A percentile compares a stretch with the other conserved stretches of the same genome.
Conservation (phyloP, 163 green algal species). For the Scenedesmus sp. region DNA sequence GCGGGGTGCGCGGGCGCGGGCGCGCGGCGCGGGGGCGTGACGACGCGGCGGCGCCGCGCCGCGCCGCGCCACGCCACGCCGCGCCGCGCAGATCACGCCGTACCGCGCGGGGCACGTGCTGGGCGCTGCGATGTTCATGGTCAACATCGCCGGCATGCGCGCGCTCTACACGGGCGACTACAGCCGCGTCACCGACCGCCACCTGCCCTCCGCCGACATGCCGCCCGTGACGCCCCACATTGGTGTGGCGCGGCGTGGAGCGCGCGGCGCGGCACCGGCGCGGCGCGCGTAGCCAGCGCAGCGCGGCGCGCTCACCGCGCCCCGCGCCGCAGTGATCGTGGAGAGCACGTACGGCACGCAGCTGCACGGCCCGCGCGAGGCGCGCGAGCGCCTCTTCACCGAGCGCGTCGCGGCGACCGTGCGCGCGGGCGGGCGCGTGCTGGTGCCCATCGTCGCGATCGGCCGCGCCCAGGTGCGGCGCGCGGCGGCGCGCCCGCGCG, state of each 20-base stretch:
- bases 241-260: no score
- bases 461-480: constrained; percentile 82
- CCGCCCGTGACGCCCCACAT: constrained; percentile 87
- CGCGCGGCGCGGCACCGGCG: no score
- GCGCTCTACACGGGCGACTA: constrained; percentile 97
- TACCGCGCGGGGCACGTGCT: constrained; percentile 97
- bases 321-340: constrained; percentile 76
- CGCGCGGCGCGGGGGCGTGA: no score
- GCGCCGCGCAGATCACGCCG: constrained; percentile 76
- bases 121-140: constrained; percentile 98
- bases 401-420: constrained; percentile 69
- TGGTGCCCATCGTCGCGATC: constrained; percentile 97
- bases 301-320: constrained; percentile 18
- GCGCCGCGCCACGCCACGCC: no score
- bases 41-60: no score
- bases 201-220: constrained; percentile 93
- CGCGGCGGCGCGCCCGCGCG: background rate
- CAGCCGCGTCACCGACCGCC: constrained; percentile 85
- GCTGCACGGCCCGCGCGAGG: constrained; percentile 81
- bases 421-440: constrained; percentile 82
- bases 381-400: constrained; percentile 85
- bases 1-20: no score
- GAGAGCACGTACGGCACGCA: constrained; percentile 98
- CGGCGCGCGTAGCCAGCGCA: no score
- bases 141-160: constrained; percentile 90